Evolutionary conservation across 257 asterid genomes (phyloP).

Genomic region (Solanum chilense): DNA sequence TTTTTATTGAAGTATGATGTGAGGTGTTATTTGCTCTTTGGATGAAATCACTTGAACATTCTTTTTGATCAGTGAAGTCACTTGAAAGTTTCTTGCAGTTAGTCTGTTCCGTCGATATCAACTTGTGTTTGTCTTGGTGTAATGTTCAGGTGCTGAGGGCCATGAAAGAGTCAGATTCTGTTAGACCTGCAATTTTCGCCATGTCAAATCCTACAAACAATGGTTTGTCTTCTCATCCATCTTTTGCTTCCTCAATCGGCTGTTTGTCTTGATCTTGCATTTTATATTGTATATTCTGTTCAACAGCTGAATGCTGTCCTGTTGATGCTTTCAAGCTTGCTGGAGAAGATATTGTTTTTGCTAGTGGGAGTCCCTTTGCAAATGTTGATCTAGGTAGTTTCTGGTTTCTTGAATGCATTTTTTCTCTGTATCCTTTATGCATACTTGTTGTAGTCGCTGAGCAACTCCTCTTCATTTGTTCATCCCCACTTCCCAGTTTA

Average conservation of each 20-base stretch:
- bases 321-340: conserved; percentile 83
- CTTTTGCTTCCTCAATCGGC: neutral
- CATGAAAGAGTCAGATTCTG: conserved; percentile 78
- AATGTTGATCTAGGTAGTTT: conserved; percentile 79
- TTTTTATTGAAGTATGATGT: neutral
- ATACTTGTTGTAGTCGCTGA: neutral
- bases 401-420: neutral
- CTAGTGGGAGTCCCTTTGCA: conserved; percentile 95
- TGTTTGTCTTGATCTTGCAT: neutral
- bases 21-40: neutral
- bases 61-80: neutral
- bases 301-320: conserved; percentile 97
- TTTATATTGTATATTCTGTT: conserved; percentile 12
- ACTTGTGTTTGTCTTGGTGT: conserved; percentile 6
- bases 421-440: neutral
- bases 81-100: neutral
- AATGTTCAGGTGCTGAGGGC: conserved; percentile 79
- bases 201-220: conserved; percentile 97
- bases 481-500: neutral
- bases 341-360: conserved; percentile 88
- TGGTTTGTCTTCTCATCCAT: conserved; percentile 43
- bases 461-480: neutral
- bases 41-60: neutral
- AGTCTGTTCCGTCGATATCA: neutral
- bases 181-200: conserved; percentile 90